These are phyloP conservation scores for Delphinella strobiligena DNA, from an alignment of 2,329 filamentous ascomycete species.

Conservation along the genomic window DNA sequence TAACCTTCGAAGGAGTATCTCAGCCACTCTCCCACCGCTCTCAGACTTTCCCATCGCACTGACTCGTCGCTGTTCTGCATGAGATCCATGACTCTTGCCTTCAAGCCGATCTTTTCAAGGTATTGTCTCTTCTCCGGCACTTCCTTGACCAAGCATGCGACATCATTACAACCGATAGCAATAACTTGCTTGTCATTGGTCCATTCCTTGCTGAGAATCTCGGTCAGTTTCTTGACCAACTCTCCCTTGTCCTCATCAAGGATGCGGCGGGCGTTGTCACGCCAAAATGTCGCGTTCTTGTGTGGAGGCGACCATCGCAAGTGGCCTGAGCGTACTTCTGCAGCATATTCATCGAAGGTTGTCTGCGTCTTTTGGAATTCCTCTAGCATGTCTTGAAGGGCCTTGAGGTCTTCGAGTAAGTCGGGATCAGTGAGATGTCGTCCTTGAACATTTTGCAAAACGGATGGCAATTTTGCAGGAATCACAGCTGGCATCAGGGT, in stretches of 20 bases:
- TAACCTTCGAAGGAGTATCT: constrained; percentile 52
- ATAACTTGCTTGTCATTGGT: constrained; percentile 78
- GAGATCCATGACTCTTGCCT: constrained; percentile 80
- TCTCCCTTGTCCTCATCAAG: constrained; percentile 72
- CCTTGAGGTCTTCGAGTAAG: constrained; percentile 37
- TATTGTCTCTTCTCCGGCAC: constrained; percentile 71
- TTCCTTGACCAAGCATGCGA: constrained; percentile 79
- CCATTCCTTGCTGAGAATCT: constrained; percentile 72
- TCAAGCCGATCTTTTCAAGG: constrained; percentile 74
- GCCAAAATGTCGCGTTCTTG: constrained; percentile 77
- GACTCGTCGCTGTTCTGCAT: constrained; percentile 84
- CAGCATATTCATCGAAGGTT: constrained; percentile 58
- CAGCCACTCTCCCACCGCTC: constrained; percentile 69
- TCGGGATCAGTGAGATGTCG: constrained; percentile 41
- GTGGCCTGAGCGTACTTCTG: constrained; percentile 75
- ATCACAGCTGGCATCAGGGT: constrained; percentile 69
- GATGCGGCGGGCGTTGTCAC: constrained; percentile 78
- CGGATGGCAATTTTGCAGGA: constrained; percentile 63
- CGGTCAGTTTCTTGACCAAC: constrained; percentile 68
- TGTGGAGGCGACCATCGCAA: constrained; percentile 89
- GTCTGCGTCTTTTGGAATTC: constrained; percentile 67
- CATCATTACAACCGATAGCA: constrained; percentile 85
- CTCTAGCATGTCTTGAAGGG: constrained; percentile 53
- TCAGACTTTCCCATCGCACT: constrained; percentile 84
- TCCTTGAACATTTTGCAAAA: constrained; percentile 45